phyloP scores from a whole-genome alignment of 1,284 basidiomycete genomes.

The Psilocybe mexicana region DNA sequence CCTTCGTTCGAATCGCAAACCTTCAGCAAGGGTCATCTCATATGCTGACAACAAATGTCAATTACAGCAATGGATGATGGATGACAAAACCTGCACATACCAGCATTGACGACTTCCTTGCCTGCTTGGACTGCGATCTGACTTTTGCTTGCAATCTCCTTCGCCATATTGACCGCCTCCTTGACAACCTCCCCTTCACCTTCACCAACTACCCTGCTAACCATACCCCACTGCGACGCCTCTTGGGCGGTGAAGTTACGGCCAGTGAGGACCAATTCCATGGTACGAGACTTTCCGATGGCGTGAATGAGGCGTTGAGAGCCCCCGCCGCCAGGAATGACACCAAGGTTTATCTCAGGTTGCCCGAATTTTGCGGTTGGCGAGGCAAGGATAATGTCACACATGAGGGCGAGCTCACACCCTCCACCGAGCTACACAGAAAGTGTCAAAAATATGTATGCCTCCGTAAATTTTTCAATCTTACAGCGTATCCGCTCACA shows the following conservation, averaged over 20 bases:
- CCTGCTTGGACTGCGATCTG: slow-evolving; percentile 85
- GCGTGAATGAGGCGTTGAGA: slow-evolving; percentile 83
- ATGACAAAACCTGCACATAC: slow-evolving; percentile 42
- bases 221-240: slow-evolving; percentile 84
- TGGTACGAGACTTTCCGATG: slow-evolving; percentile 92
- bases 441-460: slow-evolving; percentile 2
- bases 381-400: slow-evolving; percentile 96
- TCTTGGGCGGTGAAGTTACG: slow-evolving; percentile 80
- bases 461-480: slow-evolving; percentile 28
- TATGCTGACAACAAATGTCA: slow-evolving; percentile 52
- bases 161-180: slow-evolving; percentile 86
- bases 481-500: slow-evolving; percentile 92
- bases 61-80: not conserved
- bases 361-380: slow-evolving; percentile 94
- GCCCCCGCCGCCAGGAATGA: slow-evolving; percentile 91
- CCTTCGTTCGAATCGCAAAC: slow-evolving; percentile 85
- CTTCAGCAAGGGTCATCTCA: slow-evolving; percentile 83
- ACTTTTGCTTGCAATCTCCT: slow-evolving; percentile 83
- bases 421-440: slow-evolving; percentile 84
- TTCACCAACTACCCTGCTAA: slow-evolving; percentile 79
- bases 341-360: slow-evolving; percentile 96
- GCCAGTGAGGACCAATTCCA: slow-evolving; percentile 95
- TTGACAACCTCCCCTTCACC: slow-evolving; percentile 81
- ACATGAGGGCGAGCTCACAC: slow-evolving; percentile 95
- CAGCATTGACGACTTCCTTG: slow-evolving; percentile 95